Evolutionary conservation across 257 asterid species (phyloP).

Genomic region (Solanum ossicruentum): DNA sequence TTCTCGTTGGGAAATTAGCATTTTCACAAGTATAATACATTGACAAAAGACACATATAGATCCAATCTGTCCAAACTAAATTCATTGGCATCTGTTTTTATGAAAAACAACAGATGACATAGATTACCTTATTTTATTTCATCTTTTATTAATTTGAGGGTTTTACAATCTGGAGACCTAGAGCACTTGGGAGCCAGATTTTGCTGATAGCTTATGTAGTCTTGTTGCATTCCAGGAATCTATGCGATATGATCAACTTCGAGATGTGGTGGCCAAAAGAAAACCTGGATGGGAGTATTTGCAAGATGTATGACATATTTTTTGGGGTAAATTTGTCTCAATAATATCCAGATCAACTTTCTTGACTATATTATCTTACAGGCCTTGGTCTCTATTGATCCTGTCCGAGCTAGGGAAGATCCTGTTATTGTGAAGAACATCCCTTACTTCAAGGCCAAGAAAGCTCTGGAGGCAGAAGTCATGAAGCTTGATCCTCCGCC

Average conservation of each 20-base stretch:
- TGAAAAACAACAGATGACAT: neutral
- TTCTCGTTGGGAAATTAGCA: neutral
- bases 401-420: conserved; percentile 81
- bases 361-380: conserved; percentile 19
- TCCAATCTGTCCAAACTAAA: neutral
- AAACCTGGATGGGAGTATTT: conserved; percentile 95
- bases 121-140: neutral
- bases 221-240: conserved; percentile 50
- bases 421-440: conserved; percentile 69
- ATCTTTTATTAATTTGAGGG: neutral
- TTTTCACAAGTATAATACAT: neutral
- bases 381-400: conserved; percentile 91
- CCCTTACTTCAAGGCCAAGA: conserved; percentile 68
- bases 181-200: neutral
- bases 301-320: conserved; percentile 57
- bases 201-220: neutral
- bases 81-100: neutral
- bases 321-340: neutral
- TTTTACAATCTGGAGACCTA: neutral
- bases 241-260: conserved; percentile 80
- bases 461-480: conserved; percentile 81
- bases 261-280: conserved; percentile 71
- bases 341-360: neutral
- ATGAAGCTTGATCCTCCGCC: conserved; percentile 82
- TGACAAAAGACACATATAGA: neutral